Percentiles rank a stretch among this genome's conserved stretches.
Evolutionary conservation across 768 basidiomycete species (phyloP).

Genomic region (Macrolepiota albuminosa): DNA sequence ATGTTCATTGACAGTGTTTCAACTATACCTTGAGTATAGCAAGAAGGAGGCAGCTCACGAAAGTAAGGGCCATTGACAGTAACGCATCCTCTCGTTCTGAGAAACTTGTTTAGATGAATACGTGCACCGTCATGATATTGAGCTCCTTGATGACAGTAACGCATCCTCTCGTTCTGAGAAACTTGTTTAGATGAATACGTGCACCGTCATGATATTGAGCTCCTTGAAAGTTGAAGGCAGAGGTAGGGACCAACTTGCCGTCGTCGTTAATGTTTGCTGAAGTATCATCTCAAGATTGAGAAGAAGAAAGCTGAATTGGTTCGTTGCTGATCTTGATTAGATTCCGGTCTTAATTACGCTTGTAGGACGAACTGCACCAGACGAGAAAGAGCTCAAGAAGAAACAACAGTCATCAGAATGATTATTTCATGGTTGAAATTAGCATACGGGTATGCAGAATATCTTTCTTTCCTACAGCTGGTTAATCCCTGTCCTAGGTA

Average conservation of each 20-base stretch:
- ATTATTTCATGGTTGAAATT: not conserved
- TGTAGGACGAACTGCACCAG: constrained; percentile 21
- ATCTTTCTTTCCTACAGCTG: not conserved
- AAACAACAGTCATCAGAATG: constrained; percentile 11
- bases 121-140: constrained; percentile 51
- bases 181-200: constrained; percentile 53
- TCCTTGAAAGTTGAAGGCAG: constrained; percentile 52
- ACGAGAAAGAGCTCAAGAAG: constrained; percentile 20
- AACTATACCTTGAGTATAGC: constrained; percentile 30
- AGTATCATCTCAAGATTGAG: constrained; percentile 23
- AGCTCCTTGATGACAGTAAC: constrained; percentile 34
- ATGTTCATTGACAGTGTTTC: constrained; percentile 18
- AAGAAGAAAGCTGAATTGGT: constrained; percentile 32
- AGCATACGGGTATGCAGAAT: not conserved
- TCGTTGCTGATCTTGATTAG: not conserved
- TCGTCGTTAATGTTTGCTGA: not conserved
- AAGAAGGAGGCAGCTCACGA: constrained; percentile 75
- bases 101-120: constrained; percentile 49
- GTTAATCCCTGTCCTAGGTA: not conserved
- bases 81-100: constrained; percentile 3
- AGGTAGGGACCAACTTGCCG: constrained; percentile 33
- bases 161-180: constrained; percentile 5
- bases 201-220: constrained; percentile 51
- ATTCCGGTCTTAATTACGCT: not conserved
- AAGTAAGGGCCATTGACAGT: constrained; percentile 11